Evolutionary conservation across 2,329 filamentous ascomycete species (phyloP), one percentile per base, ranked within the genome.

Genomic region (Emergomyces pasteurianus): DNA sequence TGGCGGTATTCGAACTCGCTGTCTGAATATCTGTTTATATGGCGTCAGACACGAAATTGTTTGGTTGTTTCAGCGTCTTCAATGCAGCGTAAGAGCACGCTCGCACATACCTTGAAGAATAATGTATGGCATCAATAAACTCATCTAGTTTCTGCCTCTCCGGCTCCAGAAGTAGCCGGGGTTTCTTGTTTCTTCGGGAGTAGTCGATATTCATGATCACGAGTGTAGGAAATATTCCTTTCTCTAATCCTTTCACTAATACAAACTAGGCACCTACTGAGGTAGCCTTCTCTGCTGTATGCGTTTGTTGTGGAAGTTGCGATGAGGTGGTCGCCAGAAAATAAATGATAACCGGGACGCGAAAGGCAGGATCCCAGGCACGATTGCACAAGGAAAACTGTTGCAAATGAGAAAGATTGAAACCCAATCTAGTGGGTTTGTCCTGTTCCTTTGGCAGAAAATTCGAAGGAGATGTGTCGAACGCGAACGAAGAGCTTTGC

Each of bases 1-100:
- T 99, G 94, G 66, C 94, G 89, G 78, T 99, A 99, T 78, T 99
- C 94, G 76, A 86, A 96, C 75, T 94, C 85, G 76, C 84, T 86
- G 71, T 99, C 94, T 34, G 87, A 92, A 75, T 99, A 99, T 74
- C 94, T 97, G 58, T 26, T 42, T n/a, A n/a, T 12, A 28, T 26
- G 36, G 53, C 9, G 36, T 56, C 26, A 56, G 53, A 7, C 8
- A 18, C 14, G 36, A 42, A 14, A 21, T 10, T 34, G 16, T 31
- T 26, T 16, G 9, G 9, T 38, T 38, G 36, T 14, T 2, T 38
- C 14, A 1, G 12, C 36, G 5, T 14, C 12, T 38, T 38, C 36
- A 38, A 38, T 38, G 36, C 9, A 36, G 34, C 7, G 34, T 38
- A 38, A 2, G 12, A 38, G 36, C 16, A 26, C 3, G 16, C 10